Base-by-base conservation (phyloP, 78 protist genomes). In the Monocercomonoides exilis region DNA sequence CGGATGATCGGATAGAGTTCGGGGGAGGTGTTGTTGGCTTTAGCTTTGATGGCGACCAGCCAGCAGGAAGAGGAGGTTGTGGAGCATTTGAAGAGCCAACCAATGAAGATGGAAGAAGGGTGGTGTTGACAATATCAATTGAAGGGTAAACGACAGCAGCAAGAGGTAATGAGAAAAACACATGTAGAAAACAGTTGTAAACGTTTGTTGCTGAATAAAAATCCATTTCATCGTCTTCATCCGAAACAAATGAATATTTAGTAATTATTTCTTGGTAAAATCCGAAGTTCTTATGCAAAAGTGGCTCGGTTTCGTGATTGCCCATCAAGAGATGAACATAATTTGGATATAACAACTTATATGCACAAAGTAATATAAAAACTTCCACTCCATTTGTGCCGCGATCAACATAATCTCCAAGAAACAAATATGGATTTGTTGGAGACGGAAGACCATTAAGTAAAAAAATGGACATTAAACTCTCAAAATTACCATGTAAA, bases 381-480 rank as follows among this genome's bases (percentile, higher is more conserved):
- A 85, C 87, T 46, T 89, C 91, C 1, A 89, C 6, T 3, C 86
- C 45, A 64, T 46, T 84, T n/a, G 70, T 34, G 46, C 91, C 91
- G 2, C 91, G 80, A 41, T 89, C 91, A 2, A 84, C 91, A 36
- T 87, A 87, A 32, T 87, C 89, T 2, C 89, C 89, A 36, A 87
- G 2, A 85, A 87, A 87, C n/a, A 77, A 41, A 1, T 36, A 3
- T 3, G 45, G 45, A 3, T 2, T 1, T 1, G 41, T 3, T 2
- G 41, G 41, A 36, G 84, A 45, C 3, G 89, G 89, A 11, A 84
- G 21, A 5, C 46, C 2, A 84, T n/a, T 21, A 35, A 2, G 2
- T 3, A 35, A 6, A n/a, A 87, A 3, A 33, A 87, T n/a, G 38
- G 54, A 32, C 1, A 33, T 5, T 11, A 81, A 11, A 63, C 80